Evolutionary conservation across 768 basidiomycete species (phyloP).

Genomic region (Pleurotus platypus): DNA sequence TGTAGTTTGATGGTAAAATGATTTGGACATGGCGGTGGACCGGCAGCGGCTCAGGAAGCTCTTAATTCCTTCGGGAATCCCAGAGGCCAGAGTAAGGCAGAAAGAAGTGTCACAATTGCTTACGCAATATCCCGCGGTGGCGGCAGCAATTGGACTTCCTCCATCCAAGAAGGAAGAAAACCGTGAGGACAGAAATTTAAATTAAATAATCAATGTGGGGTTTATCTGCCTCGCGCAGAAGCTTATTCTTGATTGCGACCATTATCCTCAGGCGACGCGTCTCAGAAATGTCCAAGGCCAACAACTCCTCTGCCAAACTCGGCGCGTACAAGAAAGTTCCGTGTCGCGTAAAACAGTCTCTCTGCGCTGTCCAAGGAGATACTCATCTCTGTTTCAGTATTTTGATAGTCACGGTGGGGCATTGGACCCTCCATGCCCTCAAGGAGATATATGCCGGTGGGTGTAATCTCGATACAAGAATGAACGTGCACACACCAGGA

Average conservation of each 20-base stretch:
- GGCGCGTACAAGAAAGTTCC: slow-evolving; percentile 36
- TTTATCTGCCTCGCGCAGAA: no score
- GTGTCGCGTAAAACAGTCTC: slow-evolving; percentile 37
- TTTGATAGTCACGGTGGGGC: slow-evolving; percentile 41
- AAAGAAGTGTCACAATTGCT: no score
- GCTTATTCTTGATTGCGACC: no score
- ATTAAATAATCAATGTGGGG: no score
- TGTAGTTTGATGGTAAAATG: background rate
- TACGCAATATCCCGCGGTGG: no score
- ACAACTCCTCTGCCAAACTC: background rate
- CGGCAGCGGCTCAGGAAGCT: no score
- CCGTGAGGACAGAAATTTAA: no score
- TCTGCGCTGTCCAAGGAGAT: background rate
- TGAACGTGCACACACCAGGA: background rate
- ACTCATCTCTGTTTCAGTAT: slow-evolving; percentile 29
- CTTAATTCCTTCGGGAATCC: no score
- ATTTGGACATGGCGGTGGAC: background rate
- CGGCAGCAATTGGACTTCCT: no score
- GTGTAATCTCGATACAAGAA: slow-evolving; percentile 11
- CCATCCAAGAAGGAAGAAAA: no score
- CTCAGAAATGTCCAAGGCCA: background rate
- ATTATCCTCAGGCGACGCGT: no score
- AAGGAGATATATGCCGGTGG: slow-evolving; percentile 49
- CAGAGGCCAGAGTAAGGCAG: no score
- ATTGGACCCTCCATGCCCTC: slow-evolving; percentile 39